Evolutionary conservation across 768 basidiomycete genomes (phyloP).

Genomic region (Termitomyces sp.): DNA sequence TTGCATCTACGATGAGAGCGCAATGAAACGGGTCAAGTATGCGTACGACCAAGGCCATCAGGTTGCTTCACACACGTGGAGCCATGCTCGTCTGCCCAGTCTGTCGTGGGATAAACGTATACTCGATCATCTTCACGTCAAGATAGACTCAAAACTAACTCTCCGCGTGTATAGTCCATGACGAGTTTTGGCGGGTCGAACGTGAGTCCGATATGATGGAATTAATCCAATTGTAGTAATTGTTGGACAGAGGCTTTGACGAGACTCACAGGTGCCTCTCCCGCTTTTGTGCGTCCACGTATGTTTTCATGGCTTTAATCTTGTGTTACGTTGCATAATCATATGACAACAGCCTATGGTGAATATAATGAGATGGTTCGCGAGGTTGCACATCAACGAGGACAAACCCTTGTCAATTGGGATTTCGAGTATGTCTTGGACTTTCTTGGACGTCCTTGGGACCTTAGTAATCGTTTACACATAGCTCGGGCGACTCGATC

Average conservation of each 20-base stretch:
- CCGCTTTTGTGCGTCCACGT: conserved; percentile 39
- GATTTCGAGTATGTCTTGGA: conserved; percentile 29
- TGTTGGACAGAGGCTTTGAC: conserved; percentile 28
- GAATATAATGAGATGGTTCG: conserved; percentile 33
- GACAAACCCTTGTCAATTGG: conserved; percentile 30
- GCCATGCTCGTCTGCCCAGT: conserved; percentile 27
- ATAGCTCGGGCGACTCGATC: conserved; percentile 25
- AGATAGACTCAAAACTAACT: neutral
- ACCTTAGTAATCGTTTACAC: neutral
- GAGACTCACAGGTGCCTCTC: conserved; percentile 30
- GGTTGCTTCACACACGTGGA: conserved; percentile 43
- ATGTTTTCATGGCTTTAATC: conserved; percentile 1
- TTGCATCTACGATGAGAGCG: conserved; percentile 31
- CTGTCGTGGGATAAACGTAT: conserved; percentile 28
- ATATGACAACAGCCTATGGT: conserved; percentile 29
- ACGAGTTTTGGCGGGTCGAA: conserved; percentile 32
- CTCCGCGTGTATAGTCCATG: conserved; percentile 19
- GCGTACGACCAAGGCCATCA: conserved; percentile 36
- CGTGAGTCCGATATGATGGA: conserved; percentile 16
- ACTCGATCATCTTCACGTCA: neutral
- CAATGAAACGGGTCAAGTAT: conserved; percentile 25
- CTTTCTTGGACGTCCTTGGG: neutral
- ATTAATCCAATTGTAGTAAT: too few relatives aligned
- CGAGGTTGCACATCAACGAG: conserved; percentile 24
- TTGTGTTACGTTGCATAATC: neutral